Base-by-base conservation (phyloP, 2,329 filamentous ascomycete species). In the Decorospora gaudefroyi region DNA sequence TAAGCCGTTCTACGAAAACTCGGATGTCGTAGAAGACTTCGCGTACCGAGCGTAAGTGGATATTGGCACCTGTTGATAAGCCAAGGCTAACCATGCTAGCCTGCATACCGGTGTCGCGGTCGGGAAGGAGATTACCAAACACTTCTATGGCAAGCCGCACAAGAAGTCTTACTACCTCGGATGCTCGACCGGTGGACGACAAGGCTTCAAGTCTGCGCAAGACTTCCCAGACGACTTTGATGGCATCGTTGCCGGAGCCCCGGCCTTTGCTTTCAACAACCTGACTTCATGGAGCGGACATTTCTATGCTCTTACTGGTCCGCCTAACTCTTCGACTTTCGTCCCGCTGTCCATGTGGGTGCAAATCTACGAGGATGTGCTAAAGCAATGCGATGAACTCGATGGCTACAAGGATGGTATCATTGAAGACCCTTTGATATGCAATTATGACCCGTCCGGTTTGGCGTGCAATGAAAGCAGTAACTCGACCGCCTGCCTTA, bases 401-500 rank as follows among this genome's bases (percentile, higher is more conserved):
- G 78, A 80, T 51, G 75, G 75, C 12, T 71, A 72, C 9, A 58
- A 64, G 7, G 78, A 81, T 55, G 74, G 74, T 6, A 72, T 78
- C 39, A 61, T 78, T 19, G 74, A 76, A 52, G 72, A 75, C 51
- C 70, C 75, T 2, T 65, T 64, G 6, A 61, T 71, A n/a, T 78
- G 76, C 63, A 49, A 68, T 12, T 76, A 75, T 55, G 58, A 69
- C 22, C 72, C 74, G 11, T 65, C 71, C 26, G 61, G 61, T 3
- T 61, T 76, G 10, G 47, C 69, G 19, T 76, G 74, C 59, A 35
- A 29, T 6, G 40, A 38, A 35, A 47, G 55, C 23, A 62, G 55
- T 27, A 69, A 60, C 41, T 51, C 68, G 36, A 69, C 66, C 23
- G 62, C 61, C 23, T 79, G 76, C 54, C 67, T 81, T 26, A 78